phyloP scores from a whole-genome alignment of 1,139 yeast genomes.

The Spencermartinsiella ligniputridi region DNA sequence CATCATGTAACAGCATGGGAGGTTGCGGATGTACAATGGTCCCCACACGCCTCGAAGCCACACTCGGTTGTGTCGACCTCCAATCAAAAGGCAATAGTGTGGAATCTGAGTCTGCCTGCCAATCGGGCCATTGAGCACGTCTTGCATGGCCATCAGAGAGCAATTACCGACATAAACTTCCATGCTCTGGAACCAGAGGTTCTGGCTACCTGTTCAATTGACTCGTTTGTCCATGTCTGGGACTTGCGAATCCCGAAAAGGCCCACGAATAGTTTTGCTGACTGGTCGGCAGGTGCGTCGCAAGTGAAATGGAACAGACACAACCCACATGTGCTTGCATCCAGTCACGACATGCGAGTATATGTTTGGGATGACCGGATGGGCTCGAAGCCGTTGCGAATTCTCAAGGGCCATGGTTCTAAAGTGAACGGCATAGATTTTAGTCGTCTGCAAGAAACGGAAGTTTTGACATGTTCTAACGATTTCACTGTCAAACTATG shows the following conservation, averaged over 20 bases:
- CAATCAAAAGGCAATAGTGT: conserved; percentile 88
- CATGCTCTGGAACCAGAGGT: conserved; percentile 83
- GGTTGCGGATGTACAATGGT: conserved; percentile 98
- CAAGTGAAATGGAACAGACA: conserved; percentile 91
- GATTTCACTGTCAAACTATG: conserved; percentile 85
- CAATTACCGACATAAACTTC: conserved; percentile 92
- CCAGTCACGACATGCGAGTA: conserved; percentile 76
- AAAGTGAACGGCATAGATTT: conserved; percentile 89
- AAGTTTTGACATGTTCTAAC: conserved; percentile 75
- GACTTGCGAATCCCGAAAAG: conserved; percentile 73
- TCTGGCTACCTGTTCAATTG: conserved; percentile 92
- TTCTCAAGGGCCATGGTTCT: conserved; percentile 68
- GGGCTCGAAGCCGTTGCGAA: conserved; percentile 69
- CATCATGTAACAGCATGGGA: conserved; percentile 96
- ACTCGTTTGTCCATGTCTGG: conserved; percentile 84
- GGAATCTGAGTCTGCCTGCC: conserved; percentile 82
- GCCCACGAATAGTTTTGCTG: conserved; percentile 78
- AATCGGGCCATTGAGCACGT: conserved; percentile 78
- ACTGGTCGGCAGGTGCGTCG: conserved; percentile 91
- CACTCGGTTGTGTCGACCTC: conserved; percentile 92
- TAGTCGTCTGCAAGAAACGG: conserved; percentile 52
- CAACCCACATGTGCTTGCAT: conserved; percentile 73
- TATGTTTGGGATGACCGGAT: conserved; percentile 85
- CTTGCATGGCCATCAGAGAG: conserved; percentile 83
- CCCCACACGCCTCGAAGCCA: conserved; percentile 79